Base-by-base conservation (phyloP, 495 filamentous ascomycete species). In the Pyrenula massariospora region DNA sequence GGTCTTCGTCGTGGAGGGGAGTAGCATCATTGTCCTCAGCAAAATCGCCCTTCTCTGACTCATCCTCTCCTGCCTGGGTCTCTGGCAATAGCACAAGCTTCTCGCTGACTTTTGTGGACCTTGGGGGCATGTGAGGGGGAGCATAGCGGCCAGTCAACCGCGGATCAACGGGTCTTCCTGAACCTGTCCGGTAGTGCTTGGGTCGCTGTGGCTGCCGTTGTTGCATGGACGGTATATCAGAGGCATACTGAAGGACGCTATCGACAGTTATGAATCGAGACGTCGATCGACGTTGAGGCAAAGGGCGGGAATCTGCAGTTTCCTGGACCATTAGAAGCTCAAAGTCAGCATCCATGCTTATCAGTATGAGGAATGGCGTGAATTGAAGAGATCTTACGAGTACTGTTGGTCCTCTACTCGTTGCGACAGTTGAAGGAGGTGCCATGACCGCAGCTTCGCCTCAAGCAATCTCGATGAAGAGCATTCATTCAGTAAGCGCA, bases 51-150 rank as follows among this genome's bases (percentile, higher is more conserved):
- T 58, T 64, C 2, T 73, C 70, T 10, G 75, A 31, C 2, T 63
- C 73, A 19, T 74, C 76, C 47, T 80, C 77, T 25, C 81, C 84
- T 51, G 83, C 83, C 22, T 64, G 66, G 1, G 91, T 86, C 64
- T 96, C 93, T 0, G 93, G 94, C 22, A 99, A 73, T n/a, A 97
- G 75, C 0, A 97, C 93, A 8, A 99, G 76, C 67, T 97, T 96
- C 75, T 97, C 89, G 63, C 87, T 93, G 51, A 95, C 79, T 63
- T 96, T 95, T 15, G 89, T 93, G 24, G 89, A 91, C 21, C 93
- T 82, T 1, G 87, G 82, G 0, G 92, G 94, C 50, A 96, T 82
- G 58, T 86, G 89, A 42, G 89, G 86, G 59, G 86, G 86, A 63
- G 65, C 77, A 63, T 70, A 58, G 52, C 63, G 81, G 66, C 61